Evolutionary conservation across 148 eudicot genomes (phyloP), one percentile per base, ranked within the genome.

Genomic region (Silene uniflora): DNA sequence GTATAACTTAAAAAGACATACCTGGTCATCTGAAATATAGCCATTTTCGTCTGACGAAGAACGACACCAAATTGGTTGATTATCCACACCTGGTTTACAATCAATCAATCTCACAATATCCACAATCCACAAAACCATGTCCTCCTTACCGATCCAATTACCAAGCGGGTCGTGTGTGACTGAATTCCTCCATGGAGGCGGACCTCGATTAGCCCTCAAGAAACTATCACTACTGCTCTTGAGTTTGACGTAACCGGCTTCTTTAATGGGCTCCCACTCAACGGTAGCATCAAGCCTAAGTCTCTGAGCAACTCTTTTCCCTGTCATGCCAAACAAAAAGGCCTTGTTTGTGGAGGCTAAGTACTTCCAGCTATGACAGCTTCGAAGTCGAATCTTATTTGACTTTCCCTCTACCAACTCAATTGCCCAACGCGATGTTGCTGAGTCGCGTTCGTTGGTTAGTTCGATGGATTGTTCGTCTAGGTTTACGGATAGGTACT

Each of bases 141-240:
- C 46, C 7, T 76, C 79, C 19, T 52, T 68, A 4, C 5, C 44
- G 5, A 44, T 68, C 79, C 79, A 76, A 76, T 76, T 73, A 22
- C 35, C 69, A 0, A 76, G 78, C 14, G 71, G 9, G 66, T 85
- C 85, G 23, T 81, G 85, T 7, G 87, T 82, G 7, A 85, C 80
- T 7, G 83, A 46, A 52, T 85, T 82, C 70, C 85, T 74, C 87
- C 87, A 84, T 52, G 79, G 87, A 16, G 85, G 83, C 10, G 71
- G 35, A 10, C 82, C 80, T 4, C 69, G 74, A 7, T 79, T 81
- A 0, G 83, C 79, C 13, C 77, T 73, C 12, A 84, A 62, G 10
- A 82, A 84, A 1, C 76, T 74, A 23, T 83, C 85, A 0, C 11
- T 16, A 61, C 47, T 46, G 3, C 62, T 75, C 71, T 47, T 58